These are phyloP conservation scores for Aspergillus viridinutans DNA, from an alignment of 2,329 filamentous ascomycete species.

Conservation along the genomic window DNA sequence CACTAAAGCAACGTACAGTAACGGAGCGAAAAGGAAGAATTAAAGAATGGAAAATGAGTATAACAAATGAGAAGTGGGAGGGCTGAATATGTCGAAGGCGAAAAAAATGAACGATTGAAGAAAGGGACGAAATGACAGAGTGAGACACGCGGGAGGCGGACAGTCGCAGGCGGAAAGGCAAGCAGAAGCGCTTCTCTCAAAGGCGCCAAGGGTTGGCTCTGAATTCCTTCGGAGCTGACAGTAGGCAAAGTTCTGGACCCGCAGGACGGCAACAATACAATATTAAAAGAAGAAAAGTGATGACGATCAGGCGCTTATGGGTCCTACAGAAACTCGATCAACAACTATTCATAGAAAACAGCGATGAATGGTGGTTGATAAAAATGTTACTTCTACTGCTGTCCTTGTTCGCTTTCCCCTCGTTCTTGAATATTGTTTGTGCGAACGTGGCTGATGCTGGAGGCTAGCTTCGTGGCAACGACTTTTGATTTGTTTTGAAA, in stretches of 20 bases:
- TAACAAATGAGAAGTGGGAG: constrained; percentile 6
- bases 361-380: neutral
- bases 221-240: neutral
- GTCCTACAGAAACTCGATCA: neutral
- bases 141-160: neutral
- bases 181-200: neutral
- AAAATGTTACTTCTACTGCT: neutral
- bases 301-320: neutral
- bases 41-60: constrained; percentile 4
- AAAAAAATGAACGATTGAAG: neutral
- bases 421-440: neutral
- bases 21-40: constrained; percentile 1
- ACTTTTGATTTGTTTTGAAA: neutral
- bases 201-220: neutral
- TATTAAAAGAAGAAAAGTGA: neutral
- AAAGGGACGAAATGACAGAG: neutral
- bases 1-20: neutral
- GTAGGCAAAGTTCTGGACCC: neutral
- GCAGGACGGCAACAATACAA: neutral
- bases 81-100: neutral
- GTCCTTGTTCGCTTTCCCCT: neutral
- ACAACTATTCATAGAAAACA: neutral
- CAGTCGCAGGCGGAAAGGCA: neutral
- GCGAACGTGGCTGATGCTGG: neutral
- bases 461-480: neutral